Conservation (phyloP, 371 early-diverging fungal genomes). For the Synchytrium microbalum region DNA sequence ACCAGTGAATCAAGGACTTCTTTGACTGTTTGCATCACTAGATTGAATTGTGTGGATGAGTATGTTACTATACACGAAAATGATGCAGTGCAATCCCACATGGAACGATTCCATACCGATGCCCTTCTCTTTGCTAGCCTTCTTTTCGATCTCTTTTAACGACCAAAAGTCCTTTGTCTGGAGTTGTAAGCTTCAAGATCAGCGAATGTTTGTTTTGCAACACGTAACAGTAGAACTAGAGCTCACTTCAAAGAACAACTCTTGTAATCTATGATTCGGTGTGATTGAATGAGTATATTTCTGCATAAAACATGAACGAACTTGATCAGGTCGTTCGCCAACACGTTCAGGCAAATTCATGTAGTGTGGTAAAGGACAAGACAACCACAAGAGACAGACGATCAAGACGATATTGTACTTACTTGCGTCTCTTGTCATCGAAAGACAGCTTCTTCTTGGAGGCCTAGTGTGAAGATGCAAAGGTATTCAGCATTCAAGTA, state of each 20-base stretch:
- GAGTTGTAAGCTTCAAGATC: constrained; percentile 10
- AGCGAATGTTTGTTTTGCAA: neutral
- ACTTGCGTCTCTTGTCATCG: constrained; percentile 75
- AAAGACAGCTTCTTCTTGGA: constrained; percentile 44
- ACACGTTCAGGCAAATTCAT: neutral
- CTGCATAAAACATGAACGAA: neutral
- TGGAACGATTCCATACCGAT: constrained; percentile 51
- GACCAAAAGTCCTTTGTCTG: constrained; percentile 36
- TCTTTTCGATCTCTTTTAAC: constrained; percentile 76
- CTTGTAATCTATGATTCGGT: neutral
- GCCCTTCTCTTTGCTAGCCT: constrained; percentile 77
- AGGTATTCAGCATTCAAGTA: too few species aligned
- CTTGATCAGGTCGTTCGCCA: neutral
- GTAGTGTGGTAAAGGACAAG: neutral
- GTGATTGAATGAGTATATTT: neutral
- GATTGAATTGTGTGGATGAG: constrained; percentile 2
- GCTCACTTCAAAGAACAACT: neutral
- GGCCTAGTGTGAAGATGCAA: too few species aligned
- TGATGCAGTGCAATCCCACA: neutral
- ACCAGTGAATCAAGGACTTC: constrained; percentile 83
- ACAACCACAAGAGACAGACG: constrained; percentile 24
- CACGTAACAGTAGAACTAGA: neutral
- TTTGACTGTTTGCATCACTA: constrained; percentile 77
- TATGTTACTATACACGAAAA: neutral
- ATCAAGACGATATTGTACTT: constrained; percentile 67